Evolutionary conservation across 2,329 filamentous ascomycete species (phyloP).

Genomic region (Pseudocercospora macadamiae): DNA sequence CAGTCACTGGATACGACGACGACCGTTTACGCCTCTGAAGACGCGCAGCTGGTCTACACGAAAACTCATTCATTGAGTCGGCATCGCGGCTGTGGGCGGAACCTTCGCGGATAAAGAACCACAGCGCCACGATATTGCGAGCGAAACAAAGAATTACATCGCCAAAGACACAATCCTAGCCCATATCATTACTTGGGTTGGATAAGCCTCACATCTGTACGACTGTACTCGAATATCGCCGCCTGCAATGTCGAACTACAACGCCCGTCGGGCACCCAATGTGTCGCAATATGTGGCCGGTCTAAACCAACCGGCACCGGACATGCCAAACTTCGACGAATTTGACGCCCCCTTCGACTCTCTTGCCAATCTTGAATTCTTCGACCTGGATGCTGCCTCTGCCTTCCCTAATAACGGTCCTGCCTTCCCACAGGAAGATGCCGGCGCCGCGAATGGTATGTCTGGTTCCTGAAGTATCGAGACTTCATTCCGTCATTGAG

Average conservation of each 20-base stretch:
- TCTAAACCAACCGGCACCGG: constrained; percentile 72
- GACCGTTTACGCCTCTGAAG: not conserved
- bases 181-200: not conserved
- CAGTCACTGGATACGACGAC: constrained; percentile 5
- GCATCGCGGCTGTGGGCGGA: not conserved
- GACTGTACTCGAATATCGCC: not conserved
- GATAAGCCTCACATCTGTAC: not conserved
- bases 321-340: constrained; percentile 59
- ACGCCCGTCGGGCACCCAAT: constrained; percentile 77
- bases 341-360: constrained; percentile 58
- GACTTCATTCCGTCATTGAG: not conserved
- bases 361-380: constrained; percentile 65
- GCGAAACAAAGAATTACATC: constrained; percentile 6
- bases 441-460: constrained; percentile 23
- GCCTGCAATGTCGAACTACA: constrained; percentile 67
- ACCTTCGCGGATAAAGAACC: constrained; percentile 5
- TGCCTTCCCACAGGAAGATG: constrained; percentile 9
- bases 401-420: constrained; percentile 6
- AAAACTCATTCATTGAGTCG: not conserved
- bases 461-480: constrained; percentile 10
- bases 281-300: constrained; percentile 88
- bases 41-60: not conserved
- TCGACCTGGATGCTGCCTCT: constrained; percentile 62
- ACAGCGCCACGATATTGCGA: not conserved
- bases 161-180: constrained; percentile 5